Conservation (phyloP, 164 flowering plant genomes). For the Nelumbo lutea region DNA sequence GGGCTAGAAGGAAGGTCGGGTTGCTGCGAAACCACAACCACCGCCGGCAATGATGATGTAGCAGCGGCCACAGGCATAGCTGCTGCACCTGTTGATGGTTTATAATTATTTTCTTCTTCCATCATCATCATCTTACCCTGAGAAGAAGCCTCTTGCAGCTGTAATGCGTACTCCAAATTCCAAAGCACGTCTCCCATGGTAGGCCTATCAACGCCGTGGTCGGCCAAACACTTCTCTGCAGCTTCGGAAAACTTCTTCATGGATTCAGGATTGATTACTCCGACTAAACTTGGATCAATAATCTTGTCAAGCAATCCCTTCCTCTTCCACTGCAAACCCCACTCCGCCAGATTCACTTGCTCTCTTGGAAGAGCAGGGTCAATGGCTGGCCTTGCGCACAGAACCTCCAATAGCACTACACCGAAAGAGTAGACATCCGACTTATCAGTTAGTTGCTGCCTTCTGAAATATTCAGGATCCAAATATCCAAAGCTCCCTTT, state of each 20-base stretch:
- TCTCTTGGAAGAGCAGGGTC: conserved; percentile 19
- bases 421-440: conserved; percentile 19
- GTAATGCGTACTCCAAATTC: conserved; percentile 24
- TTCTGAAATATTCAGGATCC: conserved; percentile 5
- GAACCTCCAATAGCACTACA: background rate
- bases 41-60: too few species aligned
- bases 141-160: conserved; percentile 15
- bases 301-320: conserved; percentile 24
- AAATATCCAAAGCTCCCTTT: too few species aligned
- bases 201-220: conserved; percentile 14
- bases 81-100: too few species aligned
- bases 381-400: conserved; percentile 12
- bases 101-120: too few species aligned
- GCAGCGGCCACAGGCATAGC: too few species aligned
- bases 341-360: conserved; percentile 26
- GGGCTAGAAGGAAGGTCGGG: too few species aligned
- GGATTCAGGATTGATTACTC: conserved; percentile 12
- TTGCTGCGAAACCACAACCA: too few species aligned
- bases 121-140: background rate
- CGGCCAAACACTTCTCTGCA: conserved; percentile 12
- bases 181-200: background rate
- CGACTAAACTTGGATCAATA: conserved; percentile 12
- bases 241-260: conserved; percentile 25
- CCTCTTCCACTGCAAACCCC: conserved; percentile 26
- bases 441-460: conserved; percentile 5